Conservation (phyloP, 2,329 filamentous ascomycete species). For the Aspergillus japonicus region DNA sequence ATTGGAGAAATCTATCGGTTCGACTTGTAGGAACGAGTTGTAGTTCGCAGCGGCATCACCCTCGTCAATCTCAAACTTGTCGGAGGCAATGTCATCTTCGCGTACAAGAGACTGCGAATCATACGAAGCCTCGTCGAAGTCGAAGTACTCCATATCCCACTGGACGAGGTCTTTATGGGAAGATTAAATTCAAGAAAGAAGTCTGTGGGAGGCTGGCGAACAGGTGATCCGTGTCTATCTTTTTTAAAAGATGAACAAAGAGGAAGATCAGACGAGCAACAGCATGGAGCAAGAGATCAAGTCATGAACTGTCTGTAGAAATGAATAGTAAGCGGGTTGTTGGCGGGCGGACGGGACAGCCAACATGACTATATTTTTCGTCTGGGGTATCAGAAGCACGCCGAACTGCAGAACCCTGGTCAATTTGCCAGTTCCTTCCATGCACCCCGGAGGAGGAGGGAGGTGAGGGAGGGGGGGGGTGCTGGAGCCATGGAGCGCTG, state of each 20-base stretch:
- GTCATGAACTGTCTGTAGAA: background rate
- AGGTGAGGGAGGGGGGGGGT: too few species aligned
- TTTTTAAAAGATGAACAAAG: background rate
- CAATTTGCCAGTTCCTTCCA: background rate
- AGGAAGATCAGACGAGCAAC: background rate
- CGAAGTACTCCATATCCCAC: slow-evolving; percentile 47
- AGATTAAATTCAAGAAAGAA: background rate
- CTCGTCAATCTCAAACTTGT: slow-evolving; percentile 40
- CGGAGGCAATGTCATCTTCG: slow-evolving; percentile 42
- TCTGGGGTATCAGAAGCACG: slow-evolving; percentile 6
- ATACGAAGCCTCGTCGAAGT: slow-evolving; percentile 47
- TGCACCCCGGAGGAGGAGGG: background rate
- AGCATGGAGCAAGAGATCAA: background rate
- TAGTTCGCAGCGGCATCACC: slow-evolving; percentile 37
- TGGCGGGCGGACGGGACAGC: background rate
- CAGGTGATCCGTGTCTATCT: background rate
- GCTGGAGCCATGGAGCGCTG: too few species aligned
- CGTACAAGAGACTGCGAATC: slow-evolving; percentile 30
- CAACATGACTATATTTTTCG: slow-evolving; percentile 9
- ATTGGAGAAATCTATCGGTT: slow-evolving; percentile 42
- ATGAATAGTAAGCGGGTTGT: background rate
- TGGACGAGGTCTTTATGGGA: background rate
- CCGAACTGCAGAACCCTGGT: slow-evolving; percentile 1
- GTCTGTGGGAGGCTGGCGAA: background rate
- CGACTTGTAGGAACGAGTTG: slow-evolving; percentile 44